phyloP scores from a whole-genome alignment of 2,329 filamentous ascomycete species.

The Fusarium falciforme region DNA sequence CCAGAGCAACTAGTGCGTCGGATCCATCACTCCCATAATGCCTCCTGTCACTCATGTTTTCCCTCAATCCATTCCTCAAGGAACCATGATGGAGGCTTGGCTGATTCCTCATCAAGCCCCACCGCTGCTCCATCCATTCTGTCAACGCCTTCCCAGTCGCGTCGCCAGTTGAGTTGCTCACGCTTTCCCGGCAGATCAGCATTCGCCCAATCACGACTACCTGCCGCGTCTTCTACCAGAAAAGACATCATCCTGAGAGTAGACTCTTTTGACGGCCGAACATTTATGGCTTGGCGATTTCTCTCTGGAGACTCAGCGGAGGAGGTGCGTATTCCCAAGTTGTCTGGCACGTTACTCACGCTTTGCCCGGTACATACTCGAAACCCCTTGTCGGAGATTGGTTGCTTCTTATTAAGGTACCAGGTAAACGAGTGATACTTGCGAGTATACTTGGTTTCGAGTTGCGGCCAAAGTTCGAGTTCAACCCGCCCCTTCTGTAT shows the following conservation, averaged over 20 bases:
- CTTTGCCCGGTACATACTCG: accelerated
- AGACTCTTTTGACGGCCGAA: neutral
- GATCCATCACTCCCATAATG: neutral
- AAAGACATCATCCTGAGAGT: neutral
- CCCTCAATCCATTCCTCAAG: neutral
- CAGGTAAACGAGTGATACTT: neutral
- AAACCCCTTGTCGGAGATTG: neutral
- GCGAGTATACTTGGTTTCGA: constrained; percentile 3
- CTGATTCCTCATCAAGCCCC: too few species aligned
- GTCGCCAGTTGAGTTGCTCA: neutral
- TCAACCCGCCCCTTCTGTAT: neutral
- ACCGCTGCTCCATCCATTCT: too few species aligned
- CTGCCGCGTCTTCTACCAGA: neutral
- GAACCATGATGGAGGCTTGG: neutral
- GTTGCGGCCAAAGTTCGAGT: constrained; percentile 10
- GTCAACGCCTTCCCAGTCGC: neutral
- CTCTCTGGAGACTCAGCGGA: too few species aligned
- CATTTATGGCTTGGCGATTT: neutral
- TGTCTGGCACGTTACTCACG: neutral
- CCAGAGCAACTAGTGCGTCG: neutral
- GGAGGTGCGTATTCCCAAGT: too few species aligned
- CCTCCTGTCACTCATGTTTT: neutral
- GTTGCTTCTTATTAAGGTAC: neutral
- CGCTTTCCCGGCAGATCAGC: neutral
- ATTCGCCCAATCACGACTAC: neutral